Conservation (phyloP, 768 basidiomycete species). For the Boletus insuetus region DNA sequence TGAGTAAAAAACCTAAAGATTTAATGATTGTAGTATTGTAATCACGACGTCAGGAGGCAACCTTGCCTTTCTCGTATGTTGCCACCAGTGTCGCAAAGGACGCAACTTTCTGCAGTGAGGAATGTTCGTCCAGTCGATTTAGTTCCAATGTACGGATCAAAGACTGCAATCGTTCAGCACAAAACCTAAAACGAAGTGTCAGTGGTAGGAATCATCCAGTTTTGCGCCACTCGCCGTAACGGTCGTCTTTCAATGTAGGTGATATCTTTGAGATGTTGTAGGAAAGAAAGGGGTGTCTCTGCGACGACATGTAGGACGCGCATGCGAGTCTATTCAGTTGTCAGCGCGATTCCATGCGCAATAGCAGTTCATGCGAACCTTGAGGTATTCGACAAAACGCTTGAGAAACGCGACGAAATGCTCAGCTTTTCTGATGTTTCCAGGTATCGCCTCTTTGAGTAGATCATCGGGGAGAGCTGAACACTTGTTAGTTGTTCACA, state of each 20-base stretch:
- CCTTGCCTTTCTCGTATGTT: constrained; percentile 92
- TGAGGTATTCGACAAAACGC: constrained; percentile 97
- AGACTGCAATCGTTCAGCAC: constrained; percentile 92
- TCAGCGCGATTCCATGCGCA: constrained; percentile 8
- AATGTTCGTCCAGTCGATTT: constrained; percentile 85
- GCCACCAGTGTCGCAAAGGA: constrained; percentile 94
- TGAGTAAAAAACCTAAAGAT: constrained; percentile 82
- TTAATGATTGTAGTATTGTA: background rate
- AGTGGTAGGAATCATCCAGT: background rate
- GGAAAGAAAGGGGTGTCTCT: constrained; percentile 93
- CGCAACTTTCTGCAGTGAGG: constrained; percentile 92
- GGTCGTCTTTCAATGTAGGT: constrained; percentile 97
- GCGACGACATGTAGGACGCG: constrained; percentile 99
- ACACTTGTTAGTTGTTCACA: background rate
- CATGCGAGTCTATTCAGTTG: constrained; percentile 81
- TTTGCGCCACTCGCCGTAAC: constrained; percentile 57
- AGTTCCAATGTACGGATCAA: constrained; percentile 91
- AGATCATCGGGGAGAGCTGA: constrained; percentile 92
- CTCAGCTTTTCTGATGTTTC: constrained; percentile 97
- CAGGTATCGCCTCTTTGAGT: constrained; percentile 92
- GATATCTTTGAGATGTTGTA: constrained; percentile 98
- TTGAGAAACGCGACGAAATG: constrained; percentile 99
- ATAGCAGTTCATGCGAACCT: constrained; percentile 46
- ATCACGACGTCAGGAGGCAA: background rate
- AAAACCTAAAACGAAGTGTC: constrained; percentile 60